phyloP scores from a whole-genome alignment of 768 basidiomycete genomes.

The Naematelia aurantialba region DNA sequence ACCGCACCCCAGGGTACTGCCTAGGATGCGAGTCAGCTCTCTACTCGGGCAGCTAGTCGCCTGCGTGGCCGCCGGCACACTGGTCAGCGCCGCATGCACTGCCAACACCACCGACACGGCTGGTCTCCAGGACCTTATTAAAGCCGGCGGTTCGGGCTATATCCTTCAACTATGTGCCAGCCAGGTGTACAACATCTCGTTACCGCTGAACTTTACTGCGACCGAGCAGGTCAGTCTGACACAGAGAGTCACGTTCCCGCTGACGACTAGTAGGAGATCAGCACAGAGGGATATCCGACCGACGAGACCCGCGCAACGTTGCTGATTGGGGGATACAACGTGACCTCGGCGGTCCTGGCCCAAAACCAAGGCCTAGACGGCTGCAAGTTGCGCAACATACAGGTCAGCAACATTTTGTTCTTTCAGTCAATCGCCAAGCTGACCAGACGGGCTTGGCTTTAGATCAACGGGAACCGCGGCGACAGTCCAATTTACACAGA shows the following conservation, averaged over 20 bases:
- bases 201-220: slow-evolving; percentile 64
- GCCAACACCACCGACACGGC: slow-evolving; percentile 29
- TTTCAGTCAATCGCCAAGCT: neutral
- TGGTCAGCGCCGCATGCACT: slow-evolving; percentile 27
- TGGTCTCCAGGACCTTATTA: slow-evolving; percentile 26
- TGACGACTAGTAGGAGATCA: slow-evolving; percentile 64
- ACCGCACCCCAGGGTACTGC: too few species aligned
- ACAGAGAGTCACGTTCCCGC: neutral
- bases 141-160: slow-evolving; percentile 55
- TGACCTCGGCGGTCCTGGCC: slow-evolving; percentile 62
- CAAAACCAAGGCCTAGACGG: slow-evolving; percentile 58
- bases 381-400: slow-evolving; percentile 66
- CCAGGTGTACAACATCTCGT: slow-evolving; percentile 61
- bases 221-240: neutral
- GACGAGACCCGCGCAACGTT: slow-evolving; percentile 66
- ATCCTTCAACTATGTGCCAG: slow-evolving; percentile 64
- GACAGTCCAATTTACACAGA: slow-evolving; percentile 55
- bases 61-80: neutral
- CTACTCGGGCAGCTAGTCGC: too few species aligned
- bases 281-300: slow-evolving; percentile 70
- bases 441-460: too few species aligned
- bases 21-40: too few species aligned
- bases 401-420: slow-evolving; percentile 47
- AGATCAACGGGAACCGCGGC: slow-evolving; percentile 72
- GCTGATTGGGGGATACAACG: slow-evolving; percentile 61